These are phyloP conservation scores for Cucumis hystrix DNA, from an alignment of 306 rosid genomes.

Conservation along the genomic window DNA sequence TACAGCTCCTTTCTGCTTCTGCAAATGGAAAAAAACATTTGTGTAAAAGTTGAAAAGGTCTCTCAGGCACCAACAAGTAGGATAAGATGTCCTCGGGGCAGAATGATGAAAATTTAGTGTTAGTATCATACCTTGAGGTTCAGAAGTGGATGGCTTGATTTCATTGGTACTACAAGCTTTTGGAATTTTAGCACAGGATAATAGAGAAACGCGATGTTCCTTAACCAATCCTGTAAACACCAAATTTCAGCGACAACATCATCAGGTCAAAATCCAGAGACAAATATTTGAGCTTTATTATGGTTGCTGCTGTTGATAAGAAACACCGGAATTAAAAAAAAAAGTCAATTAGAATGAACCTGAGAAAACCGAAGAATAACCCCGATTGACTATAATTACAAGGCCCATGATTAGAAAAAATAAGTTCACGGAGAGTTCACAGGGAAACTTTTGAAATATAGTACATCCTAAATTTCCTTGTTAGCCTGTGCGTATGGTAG, in stretches of 20 bases:
- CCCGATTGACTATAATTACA: neutral
- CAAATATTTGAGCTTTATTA: neutral
- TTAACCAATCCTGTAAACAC: neutral
- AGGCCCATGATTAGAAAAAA: neutral
- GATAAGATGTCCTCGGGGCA: neutral
- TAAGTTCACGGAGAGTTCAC: neutral
- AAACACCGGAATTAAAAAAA: neutral
- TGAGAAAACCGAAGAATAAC: neutral
- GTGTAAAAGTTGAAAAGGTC: slow-evolving; percentile 10
- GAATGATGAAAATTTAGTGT: neutral
- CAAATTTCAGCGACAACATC: too few species aligned
- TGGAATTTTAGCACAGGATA: slow-evolving; percentile 32
- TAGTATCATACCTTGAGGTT: slow-evolving; percentile 24
- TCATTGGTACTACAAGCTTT: slow-evolving; percentile 26
- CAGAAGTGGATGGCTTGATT: slow-evolving; percentile 24
- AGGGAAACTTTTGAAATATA: neutral
- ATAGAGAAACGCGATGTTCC: slow-evolving; percentile 16
- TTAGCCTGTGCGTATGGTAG: neutral
- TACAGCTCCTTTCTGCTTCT: slow-evolving; percentile 24
- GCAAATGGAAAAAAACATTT: slow-evolving; percentile 9
- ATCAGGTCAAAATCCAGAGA: neutral
- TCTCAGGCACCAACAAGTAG: neutral
- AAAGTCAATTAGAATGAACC: neutral
- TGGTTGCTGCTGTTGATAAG: neutral
- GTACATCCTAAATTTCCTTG: neutral